These are phyloP conservation scores for Moniliella sp. DNA, from an alignment of 1,284 basidiomycete genomes.

Conservation along the genomic window DNA sequence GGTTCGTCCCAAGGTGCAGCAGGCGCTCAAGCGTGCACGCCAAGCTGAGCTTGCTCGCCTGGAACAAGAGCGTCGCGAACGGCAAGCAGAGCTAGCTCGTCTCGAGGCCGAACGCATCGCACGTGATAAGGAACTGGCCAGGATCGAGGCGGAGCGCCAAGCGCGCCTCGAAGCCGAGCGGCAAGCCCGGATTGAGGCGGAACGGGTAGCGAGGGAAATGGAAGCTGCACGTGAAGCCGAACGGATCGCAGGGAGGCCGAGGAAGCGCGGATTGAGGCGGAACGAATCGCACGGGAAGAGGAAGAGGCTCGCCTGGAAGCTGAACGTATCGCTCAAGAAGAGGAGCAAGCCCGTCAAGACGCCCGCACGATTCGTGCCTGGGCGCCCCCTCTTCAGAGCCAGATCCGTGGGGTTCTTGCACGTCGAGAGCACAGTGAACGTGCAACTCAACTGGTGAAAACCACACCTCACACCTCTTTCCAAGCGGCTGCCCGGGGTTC, in stretches of 20 bases:
- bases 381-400: background rate
- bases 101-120: conserved; percentile 4
- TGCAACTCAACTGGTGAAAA: too few relatives aligned
- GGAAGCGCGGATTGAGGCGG: conserved; percentile 4
- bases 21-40: background rate
- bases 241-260: conserved; percentile 1
- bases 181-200: conserved; percentile 1
- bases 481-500: too few relatives aligned
- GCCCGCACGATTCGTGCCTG: background rate
- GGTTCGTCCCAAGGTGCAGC: too few relatives aligned
- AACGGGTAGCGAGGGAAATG: conserved; percentile 1
- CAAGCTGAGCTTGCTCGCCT: too few relatives aligned
- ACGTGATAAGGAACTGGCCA: conserved; percentile 1
- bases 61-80: conserved; percentile 1
- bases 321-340: conserved; percentile 9
- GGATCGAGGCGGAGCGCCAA: conserved; percentile 4
- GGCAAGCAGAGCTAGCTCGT: background rate
- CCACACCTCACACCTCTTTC: too few relatives aligned
- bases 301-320: conserved; percentile 3
- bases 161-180: conserved; percentile 3
- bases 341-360: too few relatives aligned
- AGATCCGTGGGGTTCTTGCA: background rate
- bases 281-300: conserved; percentile 4
- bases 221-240: conserved; percentile 2
- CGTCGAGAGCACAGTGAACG: too few relatives aligned